These are phyloP conservation scores for Auricularia sp. DNA, from an alignment of 768 basidiomycete species.

Conservation along the genomic window DNA sequence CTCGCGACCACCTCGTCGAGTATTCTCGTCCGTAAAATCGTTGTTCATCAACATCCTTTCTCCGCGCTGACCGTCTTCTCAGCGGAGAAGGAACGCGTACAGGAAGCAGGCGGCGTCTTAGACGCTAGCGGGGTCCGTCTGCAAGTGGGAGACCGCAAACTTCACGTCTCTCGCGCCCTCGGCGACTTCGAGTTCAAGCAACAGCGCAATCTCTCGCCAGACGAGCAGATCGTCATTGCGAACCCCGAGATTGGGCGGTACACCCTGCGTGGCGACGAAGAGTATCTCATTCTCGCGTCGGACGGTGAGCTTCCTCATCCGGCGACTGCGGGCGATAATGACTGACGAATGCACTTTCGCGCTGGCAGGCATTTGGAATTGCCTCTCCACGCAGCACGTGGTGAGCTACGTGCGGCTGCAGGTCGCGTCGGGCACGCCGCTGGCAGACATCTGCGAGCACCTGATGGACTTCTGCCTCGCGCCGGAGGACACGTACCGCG, in stretches of 20 bases:
- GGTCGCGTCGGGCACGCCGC: constrained; percentile 27
- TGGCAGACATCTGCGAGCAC: constrained; percentile 33
- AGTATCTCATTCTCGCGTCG: constrained; percentile 39
- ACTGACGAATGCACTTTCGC: neutral
- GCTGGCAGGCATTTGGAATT: constrained; percentile 38
- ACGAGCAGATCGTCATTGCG: constrained; percentile 38
- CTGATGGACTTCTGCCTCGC: constrained; percentile 38
- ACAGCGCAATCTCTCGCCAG: constrained; percentile 27
- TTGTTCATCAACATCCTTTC: neutral
- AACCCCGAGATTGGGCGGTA: constrained; percentile 37
- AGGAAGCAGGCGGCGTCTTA: constrained; percentile 38
- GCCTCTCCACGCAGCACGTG: constrained; percentile 36
- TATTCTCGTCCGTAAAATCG: constrained; percentile 12
- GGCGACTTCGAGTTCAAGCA: constrained; percentile 46
- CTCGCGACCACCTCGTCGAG: constrained; percentile 32
- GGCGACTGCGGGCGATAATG: too few species aligned
- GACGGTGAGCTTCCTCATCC: constrained; percentile 25
- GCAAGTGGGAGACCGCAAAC: constrained; percentile 25
- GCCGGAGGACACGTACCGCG: constrained; percentile 35
- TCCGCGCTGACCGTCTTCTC: neutral
- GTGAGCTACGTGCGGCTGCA: constrained; percentile 34
- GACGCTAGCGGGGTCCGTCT: constrained; percentile 30
- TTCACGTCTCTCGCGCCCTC: constrained; percentile 37
- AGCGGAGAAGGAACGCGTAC: constrained; percentile 23
- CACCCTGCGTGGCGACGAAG: constrained; percentile 32